Base-by-base conservation (phyloP, 768 basidiomycete genomes). In the Agrocybe chaxingu region DNA sequence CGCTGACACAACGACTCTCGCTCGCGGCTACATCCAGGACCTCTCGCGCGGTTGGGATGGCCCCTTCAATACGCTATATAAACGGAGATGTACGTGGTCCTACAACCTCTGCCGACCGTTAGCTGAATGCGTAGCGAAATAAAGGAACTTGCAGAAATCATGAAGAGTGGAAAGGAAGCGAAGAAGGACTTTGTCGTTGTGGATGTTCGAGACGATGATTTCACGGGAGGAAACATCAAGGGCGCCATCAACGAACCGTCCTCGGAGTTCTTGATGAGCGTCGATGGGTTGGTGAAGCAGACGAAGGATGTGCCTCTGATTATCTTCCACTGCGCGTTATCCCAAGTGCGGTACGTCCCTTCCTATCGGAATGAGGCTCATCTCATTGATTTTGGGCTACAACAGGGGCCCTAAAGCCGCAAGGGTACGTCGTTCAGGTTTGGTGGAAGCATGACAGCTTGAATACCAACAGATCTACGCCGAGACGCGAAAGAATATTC, bases 121-220 rank as follows among this genome's bases (percentile, higher is more conserved):
- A 12, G 19, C 32, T 33, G 12, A 30, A 34, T 45, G 40, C 45
- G 42, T 53, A 43, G n/a, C 40, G 9, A 11, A n/a, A 48, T 43
- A 16, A 52, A 92, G 89, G 81, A 87, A 62, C 80, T 92, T 42
- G 84, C 83, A 13, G 66, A 69, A 30, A 65, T 89, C 52, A 83
- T 92, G 57, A 90, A 85, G 66, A 81, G 78, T 61, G 61, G 54
- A 48, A 82, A 82, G 59, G 68, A 71, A 31, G 69, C 80, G 7
- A 67, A 72, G 59, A 79, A 81, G 62, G 88, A 92, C 62, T 92
- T 84, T 62, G 65, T 85, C 30, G 76, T 93, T 39, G 78, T 93
- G 36, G 91, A 93, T 64, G 91, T 93, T 31, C 84, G 91, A n/a
- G 90, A 91, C 64, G 80, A 84, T 49, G 91, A 93, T 56, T 88